Conservation (phyloP, 495 filamentous ascomycete species). For the Lophiotrema nucula region DNA sequence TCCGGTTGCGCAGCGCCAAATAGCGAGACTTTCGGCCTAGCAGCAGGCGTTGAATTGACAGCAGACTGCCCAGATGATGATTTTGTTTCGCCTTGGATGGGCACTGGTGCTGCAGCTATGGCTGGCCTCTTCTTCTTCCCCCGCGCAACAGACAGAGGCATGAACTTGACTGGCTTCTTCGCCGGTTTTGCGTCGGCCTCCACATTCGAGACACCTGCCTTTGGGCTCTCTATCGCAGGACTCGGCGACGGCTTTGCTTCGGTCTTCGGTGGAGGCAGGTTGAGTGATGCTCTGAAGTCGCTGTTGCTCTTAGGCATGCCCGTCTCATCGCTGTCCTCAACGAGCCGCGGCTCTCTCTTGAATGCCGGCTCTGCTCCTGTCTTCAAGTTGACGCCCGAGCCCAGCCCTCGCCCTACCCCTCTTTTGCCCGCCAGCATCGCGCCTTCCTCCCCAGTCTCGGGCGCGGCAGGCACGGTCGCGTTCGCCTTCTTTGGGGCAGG, state of each 20-base stretch:
- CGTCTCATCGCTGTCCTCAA: constrained; percentile 15
- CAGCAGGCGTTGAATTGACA: constrained; percentile 21
- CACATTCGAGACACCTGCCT: background rate
- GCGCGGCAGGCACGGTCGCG: constrained; percentile 40
- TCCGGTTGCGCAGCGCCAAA: constrained; percentile 55
- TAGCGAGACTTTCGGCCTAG: constrained; percentile 53
- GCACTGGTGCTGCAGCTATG: background rate
- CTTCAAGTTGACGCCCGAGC: constrained; percentile 65
- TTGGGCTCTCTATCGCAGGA: no score
- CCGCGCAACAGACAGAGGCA: constrained; percentile 71
- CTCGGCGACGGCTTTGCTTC: background rate
- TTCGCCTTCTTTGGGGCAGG: constrained; percentile 89
- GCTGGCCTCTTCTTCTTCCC: constrained; percentile 56
- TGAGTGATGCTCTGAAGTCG: constrained; percentile 22
- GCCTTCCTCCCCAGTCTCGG: constrained; percentile 36
- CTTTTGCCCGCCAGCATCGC: constrained; percentile 43
- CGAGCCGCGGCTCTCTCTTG: constrained; percentile 51
- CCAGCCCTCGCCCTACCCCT: constrained; percentile 40
- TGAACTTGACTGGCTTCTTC: constrained; percentile 64
- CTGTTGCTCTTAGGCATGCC: constrained; percentile 6
- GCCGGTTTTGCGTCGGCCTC: constrained; percentile 36
- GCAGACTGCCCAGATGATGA: constrained; percentile 20
- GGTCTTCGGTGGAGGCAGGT: constrained; percentile 8
- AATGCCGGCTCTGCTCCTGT: constrained; percentile 79
- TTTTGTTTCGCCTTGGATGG: background rate